These are phyloP conservation scores for Lepidopterella palustris DNA, from an alignment of 495 filamentous ascomycete species.

Conservation along the genomic window DNA sequence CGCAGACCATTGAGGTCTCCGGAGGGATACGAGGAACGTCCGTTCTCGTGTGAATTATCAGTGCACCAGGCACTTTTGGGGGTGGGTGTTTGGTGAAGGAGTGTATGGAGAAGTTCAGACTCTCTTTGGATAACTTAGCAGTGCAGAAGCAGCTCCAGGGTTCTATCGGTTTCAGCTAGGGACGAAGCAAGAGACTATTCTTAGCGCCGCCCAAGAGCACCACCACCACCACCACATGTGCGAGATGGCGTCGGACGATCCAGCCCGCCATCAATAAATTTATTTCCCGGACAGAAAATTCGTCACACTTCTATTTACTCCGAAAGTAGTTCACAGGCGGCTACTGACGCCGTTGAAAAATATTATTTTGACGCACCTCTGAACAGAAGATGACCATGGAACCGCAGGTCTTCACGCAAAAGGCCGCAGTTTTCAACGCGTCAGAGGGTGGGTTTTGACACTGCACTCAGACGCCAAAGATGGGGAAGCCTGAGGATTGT, in stretches of 20 bases:
- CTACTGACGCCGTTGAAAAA: too few species aligned
- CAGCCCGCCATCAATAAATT: background rate
- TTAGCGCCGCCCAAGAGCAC: background rate
- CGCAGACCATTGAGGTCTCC: background rate
- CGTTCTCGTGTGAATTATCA: background rate
- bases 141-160: background rate
- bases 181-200: background rate
- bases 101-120: background rate
- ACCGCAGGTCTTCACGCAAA: background rate
- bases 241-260: background rate
- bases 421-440: too few species aligned
- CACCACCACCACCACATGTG: background rate
- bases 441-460: background rate
- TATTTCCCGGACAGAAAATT: background rate
- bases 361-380: too few species aligned
- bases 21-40: background rate
- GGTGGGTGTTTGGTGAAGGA: background rate
- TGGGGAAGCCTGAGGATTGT: background rate
- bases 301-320: background rate
- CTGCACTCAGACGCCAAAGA: background rate
- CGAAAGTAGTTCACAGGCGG: too few species aligned
- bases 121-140: background rate
- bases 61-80: background rate
- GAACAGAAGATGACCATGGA: too few species aligned
- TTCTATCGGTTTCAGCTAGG: constrained; percentile 2